A percentile compares a stretch with the other conserved stretches of the same genome.
Conservation (phyloP, 2,329 filamentous ascomycete genomes). For the Penicillium thymicola region DNA sequence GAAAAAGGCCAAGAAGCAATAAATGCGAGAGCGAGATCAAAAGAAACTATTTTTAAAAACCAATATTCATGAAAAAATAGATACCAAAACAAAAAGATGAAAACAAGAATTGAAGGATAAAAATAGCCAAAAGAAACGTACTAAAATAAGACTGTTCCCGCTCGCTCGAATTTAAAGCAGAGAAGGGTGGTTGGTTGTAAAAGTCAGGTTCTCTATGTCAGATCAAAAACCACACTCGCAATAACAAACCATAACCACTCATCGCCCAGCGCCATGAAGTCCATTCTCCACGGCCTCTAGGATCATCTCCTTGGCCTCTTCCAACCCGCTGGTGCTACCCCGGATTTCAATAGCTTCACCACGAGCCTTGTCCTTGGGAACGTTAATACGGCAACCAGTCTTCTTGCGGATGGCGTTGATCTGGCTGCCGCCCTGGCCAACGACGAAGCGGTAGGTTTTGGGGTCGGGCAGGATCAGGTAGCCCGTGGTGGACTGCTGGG, state of each 20-base stretch:
- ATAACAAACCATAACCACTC: not conserved
- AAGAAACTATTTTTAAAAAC: conserved; percentile 15
- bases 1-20: not conserved
- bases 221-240: not conserved
- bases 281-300: conserved; percentile 68
- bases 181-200: conserved; percentile 8
- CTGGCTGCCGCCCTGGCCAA: conserved; percentile 82
- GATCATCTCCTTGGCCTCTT: conserved; percentile 85
- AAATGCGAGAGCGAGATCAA: not conserved
- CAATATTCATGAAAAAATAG: conserved; percentile 17
- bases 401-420: conserved; percentile 91
- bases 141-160: conserved; percentile 15
- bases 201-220: conserved; percentile 10
- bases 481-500: conserved; percentile 60
- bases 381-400: conserved; percentile 90
- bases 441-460: conserved; percentile 81
- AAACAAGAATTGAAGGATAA: conserved; percentile 13
- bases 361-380: conserved; percentile 73
- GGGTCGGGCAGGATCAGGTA: conserved; percentile 90
- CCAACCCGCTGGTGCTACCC: conserved; percentile 73
- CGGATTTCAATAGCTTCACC: conserved; percentile 87
- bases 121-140: conserved; percentile 11
- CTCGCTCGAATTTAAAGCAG: conserved; percentile 9
- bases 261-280: conserved; percentile 24
- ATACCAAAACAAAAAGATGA: conserved; percentile 11